Evolutionary conservation across 148 eudicot genomes (phyloP), one percentile per base, ranked within the genome.

Genomic region (Euryodendron excelsum): DNA sequence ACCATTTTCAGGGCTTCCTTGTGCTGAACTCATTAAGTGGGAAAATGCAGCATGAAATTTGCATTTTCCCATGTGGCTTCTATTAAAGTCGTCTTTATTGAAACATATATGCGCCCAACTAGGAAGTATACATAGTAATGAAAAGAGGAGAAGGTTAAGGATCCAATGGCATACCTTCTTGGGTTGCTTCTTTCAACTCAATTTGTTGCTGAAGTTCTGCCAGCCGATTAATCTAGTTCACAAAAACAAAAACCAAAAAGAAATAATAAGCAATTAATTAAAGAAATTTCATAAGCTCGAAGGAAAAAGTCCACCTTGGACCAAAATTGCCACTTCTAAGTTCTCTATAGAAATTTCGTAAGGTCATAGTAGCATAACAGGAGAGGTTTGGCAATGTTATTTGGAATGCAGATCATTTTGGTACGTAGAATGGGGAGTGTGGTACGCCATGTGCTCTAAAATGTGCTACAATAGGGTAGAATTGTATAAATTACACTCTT

Each of bases 201-300:
- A 88, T 82, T 76, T 87, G 94, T 66, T 82, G 88, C 78, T 97
- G 91, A 58, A 93, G 86, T 77, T 91, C 92, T 59, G 90, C 90
- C 47, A 93, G 83, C 53, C 69, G 88, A 84, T 89, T 91, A 71
- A 84, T 90, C 99, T 96, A 82, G 47, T 78, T 80, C 63, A 85
- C 61, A 17, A 61, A 79, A 69, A 37, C 11, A 41, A 20, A 56
- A 72, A 41, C n/a, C n/a, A 73, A 82, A 8, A 33, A 44, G 31
- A 59, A 6, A 25, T 59, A 56, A 20, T 53, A 72, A 62, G 3
- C 23, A 58, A 44, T 65, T 8, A 14, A 74, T 74, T 11, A 72
- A 15, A 55, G 18, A 28, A 44, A 30, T 41, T 80, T 2, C 28
- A 73, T 39, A 65, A 73, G 55, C 31, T 34, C 34, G 52, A 20